These are phyloP conservation scores for Fusarium tuaranense DNA, from an alignment of 2,329 filamentous ascomycete species.

Conservation along the genomic window DNA sequence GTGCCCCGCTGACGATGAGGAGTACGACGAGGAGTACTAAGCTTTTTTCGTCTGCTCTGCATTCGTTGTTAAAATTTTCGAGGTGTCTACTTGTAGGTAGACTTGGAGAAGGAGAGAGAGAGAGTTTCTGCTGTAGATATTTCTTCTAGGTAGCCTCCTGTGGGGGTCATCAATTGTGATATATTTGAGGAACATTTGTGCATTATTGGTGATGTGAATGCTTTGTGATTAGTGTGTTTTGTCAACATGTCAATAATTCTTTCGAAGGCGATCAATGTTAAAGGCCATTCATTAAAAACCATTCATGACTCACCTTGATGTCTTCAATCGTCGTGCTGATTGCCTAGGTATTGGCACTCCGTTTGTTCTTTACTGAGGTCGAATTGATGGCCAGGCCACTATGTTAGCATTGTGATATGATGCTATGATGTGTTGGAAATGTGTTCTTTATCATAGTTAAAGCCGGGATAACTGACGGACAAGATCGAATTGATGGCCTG, in stretches of 20 bases:
- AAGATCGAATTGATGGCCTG: too few relatives aligned
- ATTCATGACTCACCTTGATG: not conserved
- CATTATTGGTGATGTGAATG: not conserved
- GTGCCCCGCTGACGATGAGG: conserved; percentile 22
- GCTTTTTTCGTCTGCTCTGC: not conserved
- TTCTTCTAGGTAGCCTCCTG: conserved; percentile 44
- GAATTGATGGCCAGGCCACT: too few relatives aligned
- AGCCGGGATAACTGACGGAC: too few relatives aligned
- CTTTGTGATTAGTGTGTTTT: not conserved
- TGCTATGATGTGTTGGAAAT: too few relatives aligned
- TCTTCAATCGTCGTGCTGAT: not conserved
- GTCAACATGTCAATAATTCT: not conserved
- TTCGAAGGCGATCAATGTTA: not conserved
- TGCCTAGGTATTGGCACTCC: not conserved
- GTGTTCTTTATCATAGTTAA: too few relatives aligned
- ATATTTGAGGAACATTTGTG: conserved; percentile 39
- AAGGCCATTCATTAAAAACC: not conserved
- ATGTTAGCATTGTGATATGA: too few relatives aligned
- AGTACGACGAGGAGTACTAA: conserved; percentile 11
- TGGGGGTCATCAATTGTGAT: conserved; percentile 43
- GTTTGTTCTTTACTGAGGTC: not conserved
- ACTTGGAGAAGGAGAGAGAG: conserved; percentile 1
- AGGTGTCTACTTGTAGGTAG: not conserved
- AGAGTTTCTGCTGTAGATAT: conserved; percentile 42
- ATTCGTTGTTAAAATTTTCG: not conserved